phyloP scores from a whole-genome alignment of 495 filamentous ascomycete species.

The Articulospora tetracladia region DNA sequence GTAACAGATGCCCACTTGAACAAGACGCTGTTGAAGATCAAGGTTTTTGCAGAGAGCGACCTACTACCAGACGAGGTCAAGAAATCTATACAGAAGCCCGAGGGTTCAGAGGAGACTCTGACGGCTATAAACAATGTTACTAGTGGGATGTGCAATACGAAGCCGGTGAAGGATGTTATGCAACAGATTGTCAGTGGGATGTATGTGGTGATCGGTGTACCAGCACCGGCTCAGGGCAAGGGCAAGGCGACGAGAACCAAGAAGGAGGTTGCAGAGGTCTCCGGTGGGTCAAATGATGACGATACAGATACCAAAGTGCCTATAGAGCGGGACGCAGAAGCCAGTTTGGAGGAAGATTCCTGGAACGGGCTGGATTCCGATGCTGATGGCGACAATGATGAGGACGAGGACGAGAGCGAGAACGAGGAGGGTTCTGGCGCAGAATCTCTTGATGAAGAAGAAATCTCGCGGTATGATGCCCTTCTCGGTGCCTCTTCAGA shows the following conservation, averaged over 20 bases:
- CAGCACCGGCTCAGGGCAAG: constrained; percentile 18
- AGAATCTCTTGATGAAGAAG: constrained; percentile 34
- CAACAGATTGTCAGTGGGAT: constrained; percentile 58
- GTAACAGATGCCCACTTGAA: constrained; percentile 67
- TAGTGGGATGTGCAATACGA: constrained; percentile 75
- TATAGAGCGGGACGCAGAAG: constrained; percentile 6
- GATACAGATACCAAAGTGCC: constrained; percentile 16
- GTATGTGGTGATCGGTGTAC: constrained; percentile 55
- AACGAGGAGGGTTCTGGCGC: constrained; percentile 20
- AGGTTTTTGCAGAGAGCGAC: constrained; percentile 55
- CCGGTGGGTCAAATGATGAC: constrained; percentile 23
- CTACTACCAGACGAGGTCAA: constrained; percentile 46
- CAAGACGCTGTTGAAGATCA: constrained; percentile 71
- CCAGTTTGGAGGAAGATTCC: constrained; percentile 8
- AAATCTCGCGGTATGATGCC: constrained; percentile 27
- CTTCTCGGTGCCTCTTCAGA: constrained; percentile 30
- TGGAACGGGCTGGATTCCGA: constrained; percentile 22
- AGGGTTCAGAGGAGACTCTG: constrained; percentile 40
- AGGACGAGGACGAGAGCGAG: constrained; percentile 23
- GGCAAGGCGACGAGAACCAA: constrained; percentile 25
- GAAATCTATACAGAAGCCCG: constrained; percentile 38
- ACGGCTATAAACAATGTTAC: constrained; percentile 64
- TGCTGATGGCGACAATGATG: constrained; percentile 4
- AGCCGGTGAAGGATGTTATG: constrained; percentile 66
- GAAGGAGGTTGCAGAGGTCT: constrained; percentile 24